A percentile compares a stretch with the other conserved stretches of the same genome.
Evolutionary conservation across 176 grass and related monocot species (phyloP).

Genomic region (Carex myosuroides): DNA sequence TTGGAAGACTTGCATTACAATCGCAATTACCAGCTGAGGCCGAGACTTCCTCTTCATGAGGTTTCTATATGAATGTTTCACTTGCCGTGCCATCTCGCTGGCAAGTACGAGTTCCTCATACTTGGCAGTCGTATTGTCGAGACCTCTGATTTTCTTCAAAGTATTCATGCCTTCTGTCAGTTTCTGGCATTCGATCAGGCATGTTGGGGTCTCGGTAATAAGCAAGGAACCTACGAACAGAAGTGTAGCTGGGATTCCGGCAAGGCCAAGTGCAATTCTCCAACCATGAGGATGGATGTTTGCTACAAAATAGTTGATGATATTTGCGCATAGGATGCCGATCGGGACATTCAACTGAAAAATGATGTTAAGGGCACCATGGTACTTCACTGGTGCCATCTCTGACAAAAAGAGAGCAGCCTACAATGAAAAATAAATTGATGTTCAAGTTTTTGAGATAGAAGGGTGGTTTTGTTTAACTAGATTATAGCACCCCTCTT

Average conservation of each 20-base stretch:
- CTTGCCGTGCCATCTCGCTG: conserved; percentile 21
- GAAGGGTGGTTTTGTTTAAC: background rate
- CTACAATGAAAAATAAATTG: conserved; percentile 15
- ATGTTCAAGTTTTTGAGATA: background rate
- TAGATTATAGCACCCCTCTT: background rate
- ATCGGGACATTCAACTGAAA: conserved; percentile 66
- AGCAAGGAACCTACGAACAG: conserved; percentile 37
- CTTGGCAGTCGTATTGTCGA: conserved; percentile 25
- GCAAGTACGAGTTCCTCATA: conserved; percentile 38
- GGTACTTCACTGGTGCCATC: conserved; percentile 45
- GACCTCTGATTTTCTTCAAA: conserved; percentile 45
- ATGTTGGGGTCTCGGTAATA: conserved; percentile 58
- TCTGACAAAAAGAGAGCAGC: conserved; percentile 62
- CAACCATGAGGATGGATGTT: conserved; percentile 39
- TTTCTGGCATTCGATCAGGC: conserved; percentile 41
- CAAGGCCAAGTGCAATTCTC: conserved; percentile 43
- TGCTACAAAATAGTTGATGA: conserved; percentile 48
- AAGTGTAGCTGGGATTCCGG: conserved; percentile 22
- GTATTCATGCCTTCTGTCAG: background rate
- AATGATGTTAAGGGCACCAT: conserved; percentile 61
- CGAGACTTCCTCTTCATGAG: conserved; percentile 28
- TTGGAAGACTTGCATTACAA: conserved; percentile 59
- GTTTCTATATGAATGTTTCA: conserved; percentile 40
- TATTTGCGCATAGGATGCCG: conserved; percentile 52
- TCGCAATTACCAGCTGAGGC: conserved; percentile 56